Evolutionary conservation across 2,329 filamentous ascomycete genomes (phyloP).

Genomic region (Pseudopithomyces chartarum): DNA sequence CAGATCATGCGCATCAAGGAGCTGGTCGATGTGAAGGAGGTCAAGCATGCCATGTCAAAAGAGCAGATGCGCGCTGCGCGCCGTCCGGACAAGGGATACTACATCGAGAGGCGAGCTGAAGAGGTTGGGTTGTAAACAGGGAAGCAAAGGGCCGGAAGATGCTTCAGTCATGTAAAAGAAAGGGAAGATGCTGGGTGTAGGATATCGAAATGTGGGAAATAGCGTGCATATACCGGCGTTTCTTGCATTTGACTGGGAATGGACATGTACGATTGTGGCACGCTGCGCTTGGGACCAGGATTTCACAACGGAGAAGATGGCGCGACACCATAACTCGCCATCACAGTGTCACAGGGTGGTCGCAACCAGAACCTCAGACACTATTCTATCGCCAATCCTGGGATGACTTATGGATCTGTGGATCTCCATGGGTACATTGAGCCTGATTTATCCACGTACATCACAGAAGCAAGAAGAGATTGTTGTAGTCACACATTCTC

Average conservation of each 20-base stretch:
- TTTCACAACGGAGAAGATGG: too few relatives aligned
- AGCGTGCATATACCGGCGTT: not conserved
- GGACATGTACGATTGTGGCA: not conserved
- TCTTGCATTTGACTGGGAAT: not conserved
- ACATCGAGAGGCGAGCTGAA: conserved; percentile 64
- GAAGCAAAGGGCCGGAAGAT: not conserved
- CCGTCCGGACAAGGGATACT: conserved; percentile 80
- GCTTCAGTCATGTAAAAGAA: too few relatives aligned
- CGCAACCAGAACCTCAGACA: too few relatives aligned
- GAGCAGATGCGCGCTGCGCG: conserved; percentile 72
- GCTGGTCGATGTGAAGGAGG: conserved; percentile 81
- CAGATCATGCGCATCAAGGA: conserved; percentile 96
- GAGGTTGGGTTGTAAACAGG: conserved; percentile 6
- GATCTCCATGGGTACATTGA: too few relatives aligned
- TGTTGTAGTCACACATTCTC: too few relatives aligned
- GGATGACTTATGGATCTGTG: too few relatives aligned
- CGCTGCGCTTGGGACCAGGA: too few relatives aligned
- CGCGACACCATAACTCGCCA: too few relatives aligned
- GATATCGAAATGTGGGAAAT: not conserved
- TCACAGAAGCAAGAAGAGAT: too few relatives aligned
- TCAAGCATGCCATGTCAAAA: conserved; percentile 67
- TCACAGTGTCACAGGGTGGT: too few relatives aligned
- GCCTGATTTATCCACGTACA: too few relatives aligned
- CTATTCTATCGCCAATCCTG: too few relatives aligned
- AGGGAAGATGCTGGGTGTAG: not conserved